phyloP scores from a whole-genome alignment of 2,329 filamentous ascomycete species.

The Gyromitra esculenta region DNA sequence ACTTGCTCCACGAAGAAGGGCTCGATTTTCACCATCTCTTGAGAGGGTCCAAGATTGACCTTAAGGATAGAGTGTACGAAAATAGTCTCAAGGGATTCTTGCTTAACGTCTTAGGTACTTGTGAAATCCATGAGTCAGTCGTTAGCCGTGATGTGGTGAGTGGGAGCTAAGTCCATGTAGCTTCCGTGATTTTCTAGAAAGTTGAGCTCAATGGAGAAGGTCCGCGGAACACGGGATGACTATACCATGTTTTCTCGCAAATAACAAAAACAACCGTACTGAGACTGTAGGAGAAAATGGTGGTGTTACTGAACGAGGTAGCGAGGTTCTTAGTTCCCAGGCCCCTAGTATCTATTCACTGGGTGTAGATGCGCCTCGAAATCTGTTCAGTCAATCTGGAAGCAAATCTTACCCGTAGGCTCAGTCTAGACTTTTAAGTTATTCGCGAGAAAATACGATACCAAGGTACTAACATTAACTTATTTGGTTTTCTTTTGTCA shows the following conservation, averaged over 20 bases:
- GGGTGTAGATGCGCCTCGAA: too few species aligned
- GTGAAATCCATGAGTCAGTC: not conserved
- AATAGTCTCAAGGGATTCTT: not conserved
- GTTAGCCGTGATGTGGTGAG: not conserved
- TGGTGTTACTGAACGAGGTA: too few species aligned
- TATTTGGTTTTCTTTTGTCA: not conserved
- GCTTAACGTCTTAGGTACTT: not conserved
- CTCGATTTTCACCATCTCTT: constrained; percentile 68
- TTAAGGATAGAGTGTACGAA: not conserved
- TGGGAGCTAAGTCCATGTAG: not conserved
- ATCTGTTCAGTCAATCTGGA: too few species aligned
- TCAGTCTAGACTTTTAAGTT: too few species aligned
- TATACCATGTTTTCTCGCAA: too few species aligned
- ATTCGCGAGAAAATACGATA: too few species aligned
- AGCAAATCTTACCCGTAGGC: too few species aligned
- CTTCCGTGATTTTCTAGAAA: not conserved
- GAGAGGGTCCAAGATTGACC: not conserved
- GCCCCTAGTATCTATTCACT: too few species aligned
- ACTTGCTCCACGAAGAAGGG: constrained; percentile 77
- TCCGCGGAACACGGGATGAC: not conserved
- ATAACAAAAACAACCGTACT: too few species aligned
- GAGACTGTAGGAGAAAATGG: too few species aligned
- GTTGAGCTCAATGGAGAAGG: constrained; percentile 24
- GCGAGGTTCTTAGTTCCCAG: too few species aligned
- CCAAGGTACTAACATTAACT: not conserved